Base-by-base conservation (phyloP, 2,329 filamentous ascomycete genomes). In the Fusarium illudens region DNA sequence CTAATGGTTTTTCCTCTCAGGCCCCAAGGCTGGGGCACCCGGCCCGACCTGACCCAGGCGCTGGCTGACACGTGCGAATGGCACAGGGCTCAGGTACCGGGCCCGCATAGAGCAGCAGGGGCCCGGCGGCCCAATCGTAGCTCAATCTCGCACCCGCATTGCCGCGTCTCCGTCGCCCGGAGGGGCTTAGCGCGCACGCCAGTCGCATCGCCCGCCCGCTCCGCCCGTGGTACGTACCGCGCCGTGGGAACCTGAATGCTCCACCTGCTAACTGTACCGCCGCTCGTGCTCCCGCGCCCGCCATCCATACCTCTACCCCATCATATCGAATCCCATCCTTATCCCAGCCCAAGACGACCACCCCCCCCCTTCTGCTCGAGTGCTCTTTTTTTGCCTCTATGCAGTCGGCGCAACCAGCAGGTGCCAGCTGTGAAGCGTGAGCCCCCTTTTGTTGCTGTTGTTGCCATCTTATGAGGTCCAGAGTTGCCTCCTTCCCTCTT, bases 11-110 rank as follows among this genome's bases (percentile, higher is more conserved):
- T 20, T 44, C 39, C 39, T 10, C 20, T 22, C 20, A n/a, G 33
- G 32, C 33, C 50, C 39, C 22, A 42, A 39, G 39, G 34, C 50
- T 27, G 29, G 50, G 50, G 39, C 19, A 66, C 65, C 65, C 53
- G 65, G 62, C 62, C 65, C 52, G 62, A 69, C 65, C 64, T 62
- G 54, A 51, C 64, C 55, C 52, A 62, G 63, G 56, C 56, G 54
- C 42, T 66, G 66, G 51, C 44, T 63, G 66, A 70, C 67, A 70
- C 67, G 67, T 69, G 67, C 67, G 63, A 69, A 70, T 69, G 62
- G 64, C 60, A 70, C 60, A 65, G 67, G 70, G 66, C 68, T 65
- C 66, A 70, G 64, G 60, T 72, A 71, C 68, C 65, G 55, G 39
- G 57, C 58, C 64, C 60, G 57, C 27, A 56, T 12, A 17, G 15